These are phyloP conservation scores for Tirmania nivea DNA, from an alignment of 495 filamentous ascomycete species.

Conservation along the genomic window DNA sequence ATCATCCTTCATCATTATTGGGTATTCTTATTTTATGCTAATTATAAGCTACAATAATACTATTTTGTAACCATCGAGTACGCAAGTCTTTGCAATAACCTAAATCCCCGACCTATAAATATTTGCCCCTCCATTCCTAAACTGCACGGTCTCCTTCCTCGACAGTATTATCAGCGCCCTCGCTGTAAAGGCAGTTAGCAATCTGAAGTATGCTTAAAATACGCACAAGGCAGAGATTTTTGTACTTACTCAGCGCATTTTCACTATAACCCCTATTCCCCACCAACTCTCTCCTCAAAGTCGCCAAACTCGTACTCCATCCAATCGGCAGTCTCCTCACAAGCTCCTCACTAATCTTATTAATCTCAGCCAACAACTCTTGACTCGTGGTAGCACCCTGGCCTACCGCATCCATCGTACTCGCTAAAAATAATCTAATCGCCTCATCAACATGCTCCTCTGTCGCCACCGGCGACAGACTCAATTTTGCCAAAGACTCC, in stretches of 20 bases:
- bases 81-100: background rate
- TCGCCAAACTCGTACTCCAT: conserved; percentile 78
- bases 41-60: too few species aligned
- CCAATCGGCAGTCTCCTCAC: conserved; percentile 75
- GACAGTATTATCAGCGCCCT: conserved; percentile 70
- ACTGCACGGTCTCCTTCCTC: conserved; percentile 73
- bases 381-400: conserved; percentile 64
- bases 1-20: too few species aligned
- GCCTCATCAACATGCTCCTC: conserved; percentile 93
- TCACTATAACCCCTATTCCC: conserved; percentile 74
- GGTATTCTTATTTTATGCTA: too few species aligned
- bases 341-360: conserved; percentile 79
- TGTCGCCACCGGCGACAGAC: conserved; percentile 62
- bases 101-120: conserved; percentile 58
- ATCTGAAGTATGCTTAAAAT: background rate
- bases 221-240: background rate
- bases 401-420: conserved; percentile 92
- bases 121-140: conserved; percentile 70
- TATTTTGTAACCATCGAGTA: too few species aligned
- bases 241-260: conserved; percentile 33
- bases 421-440: conserved; percentile 88
- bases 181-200: conserved; percentile 19
- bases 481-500: conserved; percentile 81
- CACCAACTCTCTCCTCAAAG: conserved; percentile 71
- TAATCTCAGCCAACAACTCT: conserved; percentile 74